Evolutionary conservation across 371 early-diverging fungal genomes (phyloP).

Genomic region (Mortierella sp.): DNA sequence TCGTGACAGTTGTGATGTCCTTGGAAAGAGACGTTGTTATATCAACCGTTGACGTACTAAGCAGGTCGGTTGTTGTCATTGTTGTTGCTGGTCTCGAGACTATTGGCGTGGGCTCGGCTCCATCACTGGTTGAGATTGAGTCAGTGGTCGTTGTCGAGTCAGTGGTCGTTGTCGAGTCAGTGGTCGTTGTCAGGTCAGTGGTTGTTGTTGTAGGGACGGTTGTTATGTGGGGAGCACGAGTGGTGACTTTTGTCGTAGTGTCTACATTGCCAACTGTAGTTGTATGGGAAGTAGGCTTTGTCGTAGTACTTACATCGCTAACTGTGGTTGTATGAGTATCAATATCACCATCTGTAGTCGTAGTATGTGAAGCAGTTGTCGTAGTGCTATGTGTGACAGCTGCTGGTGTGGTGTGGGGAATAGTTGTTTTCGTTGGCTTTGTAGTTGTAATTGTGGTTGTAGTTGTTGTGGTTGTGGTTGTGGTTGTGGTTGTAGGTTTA

Average conservation of each 20-base stretch:
- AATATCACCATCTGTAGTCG: neutral
- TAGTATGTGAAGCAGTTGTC: neutral
- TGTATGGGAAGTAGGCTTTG: neutral
- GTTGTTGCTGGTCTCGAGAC: neutral
- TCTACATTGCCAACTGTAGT: neutral
- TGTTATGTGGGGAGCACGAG: no score
- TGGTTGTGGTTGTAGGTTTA: slow-evolving; percentile 12
- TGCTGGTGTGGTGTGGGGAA: slow-evolving; percentile 1
- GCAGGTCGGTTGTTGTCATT: neutral
- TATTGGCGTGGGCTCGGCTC: neutral
- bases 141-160: neutral
- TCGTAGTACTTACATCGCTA: neutral
- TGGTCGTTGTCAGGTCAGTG: no score
- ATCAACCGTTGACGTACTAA: neutral
- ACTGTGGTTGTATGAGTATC: slow-evolving; percentile 4
- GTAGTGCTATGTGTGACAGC: neutral
- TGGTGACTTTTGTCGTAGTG: no score
- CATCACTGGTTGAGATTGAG: neutral
- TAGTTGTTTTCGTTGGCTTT: neutral
- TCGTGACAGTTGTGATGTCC: neutral
- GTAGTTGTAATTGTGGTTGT: slow-evolving; percentile 5
- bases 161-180: neutral
- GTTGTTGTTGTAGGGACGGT: no score
- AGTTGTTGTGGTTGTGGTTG: neutral
- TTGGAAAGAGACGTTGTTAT: neutral